phyloP scores from a whole-genome alignment of 2,329 filamentous ascomycete species.

The Atkinsonella texensis region DNA sequence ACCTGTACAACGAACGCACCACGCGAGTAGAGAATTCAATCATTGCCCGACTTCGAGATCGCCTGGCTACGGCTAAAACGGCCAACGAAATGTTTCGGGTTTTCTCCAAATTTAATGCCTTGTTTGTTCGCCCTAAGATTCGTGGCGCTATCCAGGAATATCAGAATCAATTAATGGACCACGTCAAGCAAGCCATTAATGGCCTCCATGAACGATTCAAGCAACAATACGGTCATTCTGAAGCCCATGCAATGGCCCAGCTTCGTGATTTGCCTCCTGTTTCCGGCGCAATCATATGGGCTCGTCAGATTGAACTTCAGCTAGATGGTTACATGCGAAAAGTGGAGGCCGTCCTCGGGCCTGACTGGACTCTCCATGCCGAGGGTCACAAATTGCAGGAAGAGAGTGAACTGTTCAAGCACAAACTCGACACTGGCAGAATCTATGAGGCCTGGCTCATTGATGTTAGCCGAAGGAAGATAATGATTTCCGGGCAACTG shows the following conservation, averaged over 20 bases:
- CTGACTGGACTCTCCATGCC: slow-evolving; percentile 86
- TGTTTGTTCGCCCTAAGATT: slow-evolving; percentile 98
- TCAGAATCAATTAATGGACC: slow-evolving; percentile 94
- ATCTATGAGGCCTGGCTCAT: slow-evolving; percentile 95
- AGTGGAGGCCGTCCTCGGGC: slow-evolving; percentile 93
- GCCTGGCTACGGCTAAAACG: slow-evolving; percentile 87
- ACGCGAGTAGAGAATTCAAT: slow-evolving; percentile 98
- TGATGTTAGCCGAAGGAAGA: slow-evolving; percentile 77
- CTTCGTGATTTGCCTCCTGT: slow-evolving; percentile 91
- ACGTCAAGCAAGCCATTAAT: slow-evolving; percentile 92
- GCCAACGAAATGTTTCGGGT: slow-evolving; percentile 99
- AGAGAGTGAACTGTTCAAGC: slow-evolving; percentile 86
- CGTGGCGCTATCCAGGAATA: slow-evolving; percentile 96
- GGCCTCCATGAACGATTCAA: slow-evolving; percentile 94
- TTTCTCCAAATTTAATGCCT: slow-evolving; percentile 98
- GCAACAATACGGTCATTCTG: slow-evolving; percentile 95
- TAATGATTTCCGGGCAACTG: slow-evolving; percentile 82
- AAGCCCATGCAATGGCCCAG: slow-evolving; percentile 96
- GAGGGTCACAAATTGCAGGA: slow-evolving; percentile 89
- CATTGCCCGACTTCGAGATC: slow-evolving; percentile 84
- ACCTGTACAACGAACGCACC: slow-evolving; percentile 93
- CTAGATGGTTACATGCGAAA: slow-evolving; percentile 96
- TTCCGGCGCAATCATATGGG: slow-evolving; percentile 95
- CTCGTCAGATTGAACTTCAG: slow-evolving; percentile 91
- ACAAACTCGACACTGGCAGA: slow-evolving; percentile 86